Evolutionary conservation across 805 yeast genomes (phyloP), one percentile per base, ranked within the genome.

Genomic region (Ogataea glucozyma): DNA sequence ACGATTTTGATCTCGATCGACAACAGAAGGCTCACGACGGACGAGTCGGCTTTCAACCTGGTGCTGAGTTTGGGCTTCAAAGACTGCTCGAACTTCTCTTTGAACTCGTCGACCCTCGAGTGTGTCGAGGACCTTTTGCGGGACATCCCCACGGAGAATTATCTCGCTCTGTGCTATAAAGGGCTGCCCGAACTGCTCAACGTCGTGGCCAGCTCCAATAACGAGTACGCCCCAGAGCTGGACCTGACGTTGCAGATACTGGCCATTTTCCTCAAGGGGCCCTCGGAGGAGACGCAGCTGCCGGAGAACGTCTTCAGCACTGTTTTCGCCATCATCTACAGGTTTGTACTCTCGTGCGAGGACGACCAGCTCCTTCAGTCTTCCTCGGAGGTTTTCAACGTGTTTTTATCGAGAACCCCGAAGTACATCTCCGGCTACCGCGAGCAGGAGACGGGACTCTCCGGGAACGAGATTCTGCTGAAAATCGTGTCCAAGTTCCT

Each of bases 311-410:
- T 79, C 31, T 72, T 75, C 61, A 40, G 62, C 37, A 65, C 61
- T 43, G 58, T 72, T 2, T 76, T 75, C 49, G 76, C 81, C 0
- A 53, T 60, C 2, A 49, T 79, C 52, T 61, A 67, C 40, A 61
- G 62, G 16, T 59, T 76, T 38, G 60, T 76, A 5, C 46, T 72
- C 26, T 44, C 43, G 2, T 73, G 88, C 0, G 67, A 62, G n/a
- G 97, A 89, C 60, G 87, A 85, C 52, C 88, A 84, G 56, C 73
- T 88, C 7, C 61, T 89, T 23, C 96, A 89, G 63, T 68, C 79
- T 9, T 83, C 89, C 2, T 85, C 91, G 0, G 91, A 85, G 47
- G 81, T 83, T 4, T 79, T 85, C 53, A 80, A 81, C 45, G 77
- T 75, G 21, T 62, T 89, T 30, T 65, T 88, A 18, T 65, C 67